Conservation (phyloP, 2,329 filamentous ascomycete species). For the Simplicillium sp. region DNA sequence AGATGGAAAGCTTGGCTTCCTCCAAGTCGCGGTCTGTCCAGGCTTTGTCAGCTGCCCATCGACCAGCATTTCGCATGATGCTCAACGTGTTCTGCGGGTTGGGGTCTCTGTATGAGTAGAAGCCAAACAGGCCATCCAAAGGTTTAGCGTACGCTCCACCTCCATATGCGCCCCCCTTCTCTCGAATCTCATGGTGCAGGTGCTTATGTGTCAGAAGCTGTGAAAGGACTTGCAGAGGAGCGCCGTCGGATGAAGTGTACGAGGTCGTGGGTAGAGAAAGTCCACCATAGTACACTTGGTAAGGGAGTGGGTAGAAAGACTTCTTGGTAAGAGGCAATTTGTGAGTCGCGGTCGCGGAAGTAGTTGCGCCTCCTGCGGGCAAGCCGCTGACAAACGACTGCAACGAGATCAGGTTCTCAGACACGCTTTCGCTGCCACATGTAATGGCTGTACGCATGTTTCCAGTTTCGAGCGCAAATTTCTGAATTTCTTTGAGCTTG, state of each 20-base stretch:
- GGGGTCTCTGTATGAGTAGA: conserved; percentile 94
- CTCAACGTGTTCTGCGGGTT: conserved; percentile 82
- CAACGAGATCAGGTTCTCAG: conserved; percentile 61
- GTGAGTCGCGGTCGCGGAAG: conserved; percentile 27
- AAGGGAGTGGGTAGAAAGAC: conserved; percentile 87
- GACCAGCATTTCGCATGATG: conserved; percentile 74
- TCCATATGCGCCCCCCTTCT: conserved; percentile 95
- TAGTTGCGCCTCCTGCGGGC: conserved; percentile 26
- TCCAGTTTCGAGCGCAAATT: conserved; percentile 60
- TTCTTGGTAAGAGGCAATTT: conserved; percentile 47
- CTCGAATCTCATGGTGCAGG: conserved; percentile 91
- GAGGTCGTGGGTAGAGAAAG: conserved; percentile 74
- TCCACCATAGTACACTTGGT: conserved; percentile 93
- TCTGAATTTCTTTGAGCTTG: conserved; percentile 80
- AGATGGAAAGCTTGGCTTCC: conserved; percentile 91
- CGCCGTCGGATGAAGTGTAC: conserved; percentile 66
- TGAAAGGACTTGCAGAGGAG: conserved; percentile 77
- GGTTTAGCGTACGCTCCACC: conserved; percentile 77
- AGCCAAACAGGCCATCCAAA: conserved; percentile 78
- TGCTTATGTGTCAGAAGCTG: conserved; percentile 95
- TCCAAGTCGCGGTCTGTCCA: conserved; percentile 84
- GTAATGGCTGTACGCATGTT: conserved; percentile 74
- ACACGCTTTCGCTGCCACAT: conserved; percentile 66
- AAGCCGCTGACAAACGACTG: conserved; percentile 53
- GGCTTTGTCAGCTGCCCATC: conserved; percentile 70